Base-by-base conservation (phyloP, 2,329 filamentous ascomycete species). In the Exophiala xenobiotica region DNA sequence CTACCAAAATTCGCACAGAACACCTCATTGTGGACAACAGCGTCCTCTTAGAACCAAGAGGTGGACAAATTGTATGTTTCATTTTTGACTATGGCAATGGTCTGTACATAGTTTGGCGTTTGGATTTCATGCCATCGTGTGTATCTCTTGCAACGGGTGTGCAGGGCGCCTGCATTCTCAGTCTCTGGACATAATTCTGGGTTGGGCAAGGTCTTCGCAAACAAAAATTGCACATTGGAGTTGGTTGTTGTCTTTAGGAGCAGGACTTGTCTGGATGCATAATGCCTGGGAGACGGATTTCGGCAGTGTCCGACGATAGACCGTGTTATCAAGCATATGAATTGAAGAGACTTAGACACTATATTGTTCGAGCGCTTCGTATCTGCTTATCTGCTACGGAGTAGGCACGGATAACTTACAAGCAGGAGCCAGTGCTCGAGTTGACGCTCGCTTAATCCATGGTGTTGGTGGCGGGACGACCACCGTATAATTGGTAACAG, bases 1-100 rank as follows among this genome's bases (percentile, higher is more conserved):
- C 62, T 48, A 19, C 48, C 42, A 7, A 52, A 44, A 16, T 53
- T 53, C 16, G 50, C 46, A 3, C 50, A 50, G 31, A 47, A 33
- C 35, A 44, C 48, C 3, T 46, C 50, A 11, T 26, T 53, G 6
- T 56, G 50, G 50, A 44, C 46, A 5, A 29, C 50, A 42, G 42
- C 46, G 5, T 54, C 51, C 43, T 52, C 43, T 22, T 20, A 44
- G 12, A 9, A 18, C 8, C 14, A 5, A 12, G 14, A 9, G 37
- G 37, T 23, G 18, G 24, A 47, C 4, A 12, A 5, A 23, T 26
- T 20, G n/a, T n/a, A n/a, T n/a, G n/a, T n/a, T n/a, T n/a, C n/a
- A n/a, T n/a, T n/a, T n/a, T n/a, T n/a, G n/a, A 14, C 18, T n/a
- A 16, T 12, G 18, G 31, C 40, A 19, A 39, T 9, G 31, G 18